phyloP scores from a whole-genome alignment of 371 early-diverging fungal species.

The Haplosporangium sp. region DNA sequence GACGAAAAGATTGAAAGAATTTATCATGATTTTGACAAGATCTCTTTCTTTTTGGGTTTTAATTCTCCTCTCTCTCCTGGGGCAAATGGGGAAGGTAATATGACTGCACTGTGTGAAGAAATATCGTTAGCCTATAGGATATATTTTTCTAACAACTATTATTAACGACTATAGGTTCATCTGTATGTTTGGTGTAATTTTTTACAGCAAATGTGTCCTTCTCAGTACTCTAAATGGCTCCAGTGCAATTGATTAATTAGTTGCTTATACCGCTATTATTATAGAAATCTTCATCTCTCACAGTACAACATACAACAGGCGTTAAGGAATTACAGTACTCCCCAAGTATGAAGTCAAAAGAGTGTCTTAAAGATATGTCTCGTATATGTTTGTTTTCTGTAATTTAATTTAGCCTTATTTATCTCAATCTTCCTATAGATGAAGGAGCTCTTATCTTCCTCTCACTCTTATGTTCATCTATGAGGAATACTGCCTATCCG shows the following conservation, averaged over 20 bases:
- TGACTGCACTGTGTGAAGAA: not conserved
- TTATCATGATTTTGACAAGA: slow-evolving; percentile 81
- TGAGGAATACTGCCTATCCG: slow-evolving; percentile 80
- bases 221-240: not conserved
- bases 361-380: not conserved
- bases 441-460: slow-evolving; percentile 73
- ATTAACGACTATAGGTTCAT: not conserved
- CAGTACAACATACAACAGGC: slow-evolving; percentile 14
- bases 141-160: not conserved
- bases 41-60: slow-evolving; percentile 67
- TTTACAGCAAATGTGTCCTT: not conserved
- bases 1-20: slow-evolving; percentile 85
- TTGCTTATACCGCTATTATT: not conserved
- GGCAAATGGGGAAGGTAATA: slow-evolving; percentile 5
- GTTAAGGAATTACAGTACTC: slow-evolving; percentile 25
- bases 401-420: not conserved
- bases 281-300: slow-evolving; percentile 16
- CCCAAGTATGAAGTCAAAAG: slow-evolving; percentile 30
- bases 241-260: not conserved
- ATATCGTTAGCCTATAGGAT: not conserved
- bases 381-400: too few species aligned
- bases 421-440: slow-evolving; percentile 46
- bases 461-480: slow-evolving; percentile 74
- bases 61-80: slow-evolving; percentile 19
- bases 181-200: not conserved